Percentiles rank a stretch among this genome's conserved stretches.
Conservation (phyloP, 805 yeast species). For the Saccharomycopsis sp. region DNA sequence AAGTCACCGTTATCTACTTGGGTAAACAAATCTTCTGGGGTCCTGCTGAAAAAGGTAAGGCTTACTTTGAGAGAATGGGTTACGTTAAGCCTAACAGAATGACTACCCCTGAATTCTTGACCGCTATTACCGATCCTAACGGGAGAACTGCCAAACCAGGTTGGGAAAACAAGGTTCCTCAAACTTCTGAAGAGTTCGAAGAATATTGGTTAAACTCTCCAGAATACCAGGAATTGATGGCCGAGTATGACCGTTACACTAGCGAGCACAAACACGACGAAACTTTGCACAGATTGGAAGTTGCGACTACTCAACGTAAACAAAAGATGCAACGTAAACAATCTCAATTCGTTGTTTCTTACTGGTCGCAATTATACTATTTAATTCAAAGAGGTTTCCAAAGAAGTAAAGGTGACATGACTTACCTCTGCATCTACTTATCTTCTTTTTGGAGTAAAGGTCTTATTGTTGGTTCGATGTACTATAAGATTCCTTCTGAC, state of each 20-base stretch:
- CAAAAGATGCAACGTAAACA: constrained; percentile 33
- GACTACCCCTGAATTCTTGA: constrained; percentile 64
- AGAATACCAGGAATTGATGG: constrained; percentile 37
- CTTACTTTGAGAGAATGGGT: constrained; percentile 60
- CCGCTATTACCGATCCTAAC: constrained; percentile 61
- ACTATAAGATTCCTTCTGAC: constrained; percentile 41
- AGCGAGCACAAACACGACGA: constrained; percentile 36
- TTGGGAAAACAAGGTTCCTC: constrained; percentile 47
- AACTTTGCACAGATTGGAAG: constrained; percentile 33
- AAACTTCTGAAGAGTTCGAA: constrained; percentile 56
- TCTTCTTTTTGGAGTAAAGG: constrained; percentile 51
- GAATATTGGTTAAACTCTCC: constrained; percentile 51
- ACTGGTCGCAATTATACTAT: constrained; percentile 42
- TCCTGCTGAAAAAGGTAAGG: constrained; percentile 44
- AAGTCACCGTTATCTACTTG: constrained; percentile 50
- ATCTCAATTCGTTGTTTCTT: constrained; percentile 40
- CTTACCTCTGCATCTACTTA: constrained; percentile 45
- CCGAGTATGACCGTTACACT: constrained; percentile 36
- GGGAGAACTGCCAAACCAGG: constrained; percentile 49
- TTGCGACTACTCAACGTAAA: constrained; percentile 37
- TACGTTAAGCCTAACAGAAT: constrained; percentile 57
- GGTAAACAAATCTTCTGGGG: constrained; percentile 65
- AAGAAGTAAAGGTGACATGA: constrained; percentile 49
- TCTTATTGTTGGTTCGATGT: constrained; percentile 54
- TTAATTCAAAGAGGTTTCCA: constrained; percentile 49